Evolutionary conservation across 2,329 filamentous ascomycete species (phyloP).

Genomic region (Fusarium secorum): DNA sequence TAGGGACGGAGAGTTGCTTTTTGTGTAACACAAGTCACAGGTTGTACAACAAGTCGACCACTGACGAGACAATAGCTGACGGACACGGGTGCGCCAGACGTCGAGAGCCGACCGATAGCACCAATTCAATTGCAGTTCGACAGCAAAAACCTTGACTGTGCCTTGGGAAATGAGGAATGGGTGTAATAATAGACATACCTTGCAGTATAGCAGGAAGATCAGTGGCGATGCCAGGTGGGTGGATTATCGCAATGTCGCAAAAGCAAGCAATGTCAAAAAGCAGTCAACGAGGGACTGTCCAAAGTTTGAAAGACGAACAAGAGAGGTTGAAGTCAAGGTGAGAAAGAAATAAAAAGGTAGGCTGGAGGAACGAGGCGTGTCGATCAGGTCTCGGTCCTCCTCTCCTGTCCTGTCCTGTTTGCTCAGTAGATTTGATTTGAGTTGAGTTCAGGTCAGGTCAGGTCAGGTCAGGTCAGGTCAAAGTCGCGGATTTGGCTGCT

Average conservation of each 20-base stretch:
- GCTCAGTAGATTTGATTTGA: background rate
- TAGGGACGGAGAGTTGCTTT: constrained; percentile 34
- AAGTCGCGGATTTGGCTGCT: constrained; percentile 12
- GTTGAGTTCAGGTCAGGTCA: background rate
- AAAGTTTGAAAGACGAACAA: constrained; percentile 15
- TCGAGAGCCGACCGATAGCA: constrained; percentile 35
- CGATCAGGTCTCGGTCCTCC: constrained; percentile 21
- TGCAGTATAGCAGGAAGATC: constrained; percentile 12
- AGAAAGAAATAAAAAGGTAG: background rate
- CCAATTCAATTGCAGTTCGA: constrained; percentile 24
- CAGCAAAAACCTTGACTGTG: constrained; percentile 11
- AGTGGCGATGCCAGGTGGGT: constrained; percentile 21
- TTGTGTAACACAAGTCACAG: constrained; percentile 38
- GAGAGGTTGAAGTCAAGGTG: constrained; percentile 11
- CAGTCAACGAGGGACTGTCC: constrained; percentile 15
- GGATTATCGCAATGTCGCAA: constrained; percentile 29
- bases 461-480: background rate
- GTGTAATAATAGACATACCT: constrained; percentile 35
- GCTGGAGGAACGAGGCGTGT: constrained; percentile 15
- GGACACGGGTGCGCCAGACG: constrained; percentile 31
- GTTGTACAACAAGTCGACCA: constrained; percentile 28
- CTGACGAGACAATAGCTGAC: constrained; percentile 25
- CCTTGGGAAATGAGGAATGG: constrained; percentile 16
- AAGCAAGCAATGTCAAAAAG: constrained; percentile 23
- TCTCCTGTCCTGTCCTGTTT: constrained; percentile 16